A percentile compares a stretch with the other conserved stretches of the same genome.
Evolutionary conservation across 129 eudicot genomes (phyloP).

Genomic region (Arctium lappa): DNA sequence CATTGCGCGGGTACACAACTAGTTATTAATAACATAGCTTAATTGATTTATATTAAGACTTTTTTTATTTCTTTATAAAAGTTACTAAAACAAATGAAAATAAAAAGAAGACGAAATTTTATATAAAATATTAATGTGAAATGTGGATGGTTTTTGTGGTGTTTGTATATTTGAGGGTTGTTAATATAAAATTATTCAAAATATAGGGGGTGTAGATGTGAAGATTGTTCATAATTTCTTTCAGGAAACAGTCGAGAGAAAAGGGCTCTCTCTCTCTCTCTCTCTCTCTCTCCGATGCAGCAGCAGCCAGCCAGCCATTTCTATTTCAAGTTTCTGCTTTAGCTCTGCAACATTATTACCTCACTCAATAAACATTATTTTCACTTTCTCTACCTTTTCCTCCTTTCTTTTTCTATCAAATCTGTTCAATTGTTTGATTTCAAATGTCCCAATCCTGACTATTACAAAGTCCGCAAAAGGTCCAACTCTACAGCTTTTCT

Average conservation of each 20-base stretch:
- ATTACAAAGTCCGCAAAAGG: not conserved
- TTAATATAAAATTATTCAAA: not conserved
- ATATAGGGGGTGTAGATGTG: not conserved
- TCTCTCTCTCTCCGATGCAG: constrained; percentile 2
- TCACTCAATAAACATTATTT: not conserved
- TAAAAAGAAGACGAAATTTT: too few relatives aligned
- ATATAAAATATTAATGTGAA: not conserved
- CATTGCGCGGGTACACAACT: too few relatives aligned
- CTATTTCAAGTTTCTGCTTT: constrained; percentile 13
- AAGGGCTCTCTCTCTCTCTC: not conserved
- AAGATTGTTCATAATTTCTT: not conserved
- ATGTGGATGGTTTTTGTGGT: not conserved
- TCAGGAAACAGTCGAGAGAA: constrained; percentile 7
- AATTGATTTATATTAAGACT: too few relatives aligned
- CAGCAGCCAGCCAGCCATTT: not conserved
- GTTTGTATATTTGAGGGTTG: not conserved
- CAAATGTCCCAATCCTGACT: not conserved
- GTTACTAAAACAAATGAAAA: too few relatives aligned
- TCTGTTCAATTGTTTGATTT: not conserved
- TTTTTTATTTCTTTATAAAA: too few relatives aligned
- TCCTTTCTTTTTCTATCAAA: not conserved
- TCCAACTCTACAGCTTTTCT: constrained; percentile 6
- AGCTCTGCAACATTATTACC: not conserved
- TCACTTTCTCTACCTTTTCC: not conserved
- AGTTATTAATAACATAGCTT: too few relatives aligned